Percentiles rank a stretch among this genome's conserved stretches.
Evolutionary conservation across 1,284 basidiomycete genomes (phyloP).

Genomic region (Filobasidium uniguttulatum): DNA sequence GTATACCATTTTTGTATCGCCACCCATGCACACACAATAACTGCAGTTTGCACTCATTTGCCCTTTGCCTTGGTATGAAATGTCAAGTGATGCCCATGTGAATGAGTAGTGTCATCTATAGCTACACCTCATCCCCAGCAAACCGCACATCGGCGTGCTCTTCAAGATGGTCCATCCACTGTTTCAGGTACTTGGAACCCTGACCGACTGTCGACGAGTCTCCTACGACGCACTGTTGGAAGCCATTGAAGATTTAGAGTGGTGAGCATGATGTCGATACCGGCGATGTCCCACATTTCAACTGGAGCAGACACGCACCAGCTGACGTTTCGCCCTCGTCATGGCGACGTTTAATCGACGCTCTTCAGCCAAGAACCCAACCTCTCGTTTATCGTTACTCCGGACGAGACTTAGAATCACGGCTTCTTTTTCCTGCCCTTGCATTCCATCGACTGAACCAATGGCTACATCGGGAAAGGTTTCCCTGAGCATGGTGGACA

Average conservation of each 20-base stretch:
- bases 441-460: constrained; percentile 84
- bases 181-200: constrained; percentile 66
- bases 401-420: constrained; percentile 77
- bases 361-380: constrained; percentile 84
- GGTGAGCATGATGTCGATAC: neutral
- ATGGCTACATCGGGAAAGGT: constrained; percentile 66
- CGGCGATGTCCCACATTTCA: neutral
- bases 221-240: constrained; percentile 65
- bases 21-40: no score
- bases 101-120: no score
- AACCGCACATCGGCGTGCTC: constrained; percentile 75
- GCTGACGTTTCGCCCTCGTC: constrained; percentile 80
- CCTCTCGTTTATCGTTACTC: constrained; percentile 68
- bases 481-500: constrained; percentile 58
- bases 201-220: constrained; percentile 77
- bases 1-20: no score
- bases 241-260: neutral
- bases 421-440: constrained; percentile 72
- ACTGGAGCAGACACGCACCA: constrained; percentile 45
- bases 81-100: no score
- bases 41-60: no score
- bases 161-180: constrained; percentile 84
- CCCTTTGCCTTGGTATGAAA: no score
- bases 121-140: constrained; percentile 43
- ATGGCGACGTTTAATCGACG: constrained; percentile 85